Evolutionary conservation across 352 stramenopile species (phyloP).

Genomic region (Phytophthora sansomeana): DNA sequence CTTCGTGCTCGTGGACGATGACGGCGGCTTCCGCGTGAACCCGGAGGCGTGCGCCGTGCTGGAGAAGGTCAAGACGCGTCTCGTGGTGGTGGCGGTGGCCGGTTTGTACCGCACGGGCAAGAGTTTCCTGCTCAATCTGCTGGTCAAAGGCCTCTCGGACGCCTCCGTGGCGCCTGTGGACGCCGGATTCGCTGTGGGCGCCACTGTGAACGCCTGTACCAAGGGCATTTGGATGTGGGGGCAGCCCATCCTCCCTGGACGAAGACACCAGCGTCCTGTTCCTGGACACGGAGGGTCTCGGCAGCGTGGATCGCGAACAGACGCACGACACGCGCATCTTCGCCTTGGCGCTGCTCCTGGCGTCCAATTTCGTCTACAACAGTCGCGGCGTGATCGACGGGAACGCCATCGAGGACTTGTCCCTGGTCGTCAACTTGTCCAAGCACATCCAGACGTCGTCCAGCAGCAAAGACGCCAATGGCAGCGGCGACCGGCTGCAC

Average conservation of each 20-base stretch:
- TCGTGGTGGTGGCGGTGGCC: conserved; percentile 89
- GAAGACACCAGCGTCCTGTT: conserved; percentile 83
- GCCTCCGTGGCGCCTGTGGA: conserved; percentile 11
- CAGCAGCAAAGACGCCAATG: conserved; percentile 33
- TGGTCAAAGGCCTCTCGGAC: conserved; percentile 51
- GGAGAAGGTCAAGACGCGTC: conserved; percentile 74
- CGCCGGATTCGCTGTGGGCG: conserved; percentile 82
- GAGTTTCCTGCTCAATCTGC: conserved; percentile 90
- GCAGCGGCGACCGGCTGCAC: conserved; percentile 53
- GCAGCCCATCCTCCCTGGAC: conserved; percentile 71
- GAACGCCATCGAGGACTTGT: conserved; percentile 91
- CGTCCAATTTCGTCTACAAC: conserved; percentile 93
- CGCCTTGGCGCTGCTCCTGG: conserved; percentile 84
- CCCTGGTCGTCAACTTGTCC: conserved; percentile 91
- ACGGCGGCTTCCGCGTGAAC: conserved; percentile 83
- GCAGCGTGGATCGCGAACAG: conserved; percentile 82
- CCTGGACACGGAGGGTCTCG: conserved; percentile 91
- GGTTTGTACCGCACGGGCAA: conserved; percentile 92
- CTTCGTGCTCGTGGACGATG: conserved; percentile 84
- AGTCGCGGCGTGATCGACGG: conserved; percentile 90
- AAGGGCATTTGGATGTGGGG: conserved; percentile 95
- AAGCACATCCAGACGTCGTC: conserved; percentile 90
- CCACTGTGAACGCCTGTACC: conserved; percentile 90
- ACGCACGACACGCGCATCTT: conserved; percentile 93
- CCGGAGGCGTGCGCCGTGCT: conserved; percentile 74